Percentiles rank a stretch among this genome's conserved stretches.
phyloP scores from a whole-genome alignment of 2,329 filamentous ascomycete species.

The Aspergillus cejpii region DNA sequence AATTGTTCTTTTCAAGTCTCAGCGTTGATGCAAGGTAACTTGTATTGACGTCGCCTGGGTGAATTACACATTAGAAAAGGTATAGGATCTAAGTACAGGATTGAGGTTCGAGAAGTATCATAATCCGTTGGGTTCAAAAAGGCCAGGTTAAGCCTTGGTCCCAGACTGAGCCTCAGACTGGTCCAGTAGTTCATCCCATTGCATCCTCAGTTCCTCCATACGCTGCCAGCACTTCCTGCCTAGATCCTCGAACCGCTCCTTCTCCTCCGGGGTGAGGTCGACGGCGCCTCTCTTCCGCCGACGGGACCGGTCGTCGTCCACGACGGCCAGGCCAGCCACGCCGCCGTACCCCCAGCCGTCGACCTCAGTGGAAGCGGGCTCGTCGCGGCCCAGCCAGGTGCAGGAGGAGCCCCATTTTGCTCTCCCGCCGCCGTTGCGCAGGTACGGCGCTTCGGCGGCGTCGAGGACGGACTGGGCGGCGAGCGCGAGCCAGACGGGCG shows the following conservation, averaged over 20 bases:
- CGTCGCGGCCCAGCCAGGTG: slow-evolving; percentile 51
- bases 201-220: slow-evolving; percentile 39
- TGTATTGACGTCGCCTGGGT: no score
- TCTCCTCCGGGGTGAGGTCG: slow-evolving; percentile 49
- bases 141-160: not conserved
- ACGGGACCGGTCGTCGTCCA: slow-evolving; percentile 47
- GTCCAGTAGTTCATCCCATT: slow-evolving; percentile 38
- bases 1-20: no score
- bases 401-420: slow-evolving; percentile 81
- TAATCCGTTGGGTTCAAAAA: no score
- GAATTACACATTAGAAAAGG: not conserved
- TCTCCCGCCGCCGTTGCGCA: slow-evolving; percentile 54
- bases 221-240: slow-evolving; percentile 38
- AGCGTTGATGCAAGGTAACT: no score
- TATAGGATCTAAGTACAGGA: not conserved
- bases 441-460: slow-evolving; percentile 38
- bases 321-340: slow-evolving; percentile 46
- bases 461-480: slow-evolving; percentile 48
- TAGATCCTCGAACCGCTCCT: slow-evolving; percentile 35
- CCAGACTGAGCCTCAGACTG: slow-evolving; percentile 21
- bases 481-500: slow-evolving; percentile 72
- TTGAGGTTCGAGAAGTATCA: no score
- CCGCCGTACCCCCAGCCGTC: slow-evolving; percentile 72
- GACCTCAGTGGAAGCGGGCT: slow-evolving; percentile 71
- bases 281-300: slow-evolving; percentile 53